phyloP scores from a whole-genome alignment of 2,329 filamentous ascomycete species.

The Pyrenochaeta sp. region DNA sequence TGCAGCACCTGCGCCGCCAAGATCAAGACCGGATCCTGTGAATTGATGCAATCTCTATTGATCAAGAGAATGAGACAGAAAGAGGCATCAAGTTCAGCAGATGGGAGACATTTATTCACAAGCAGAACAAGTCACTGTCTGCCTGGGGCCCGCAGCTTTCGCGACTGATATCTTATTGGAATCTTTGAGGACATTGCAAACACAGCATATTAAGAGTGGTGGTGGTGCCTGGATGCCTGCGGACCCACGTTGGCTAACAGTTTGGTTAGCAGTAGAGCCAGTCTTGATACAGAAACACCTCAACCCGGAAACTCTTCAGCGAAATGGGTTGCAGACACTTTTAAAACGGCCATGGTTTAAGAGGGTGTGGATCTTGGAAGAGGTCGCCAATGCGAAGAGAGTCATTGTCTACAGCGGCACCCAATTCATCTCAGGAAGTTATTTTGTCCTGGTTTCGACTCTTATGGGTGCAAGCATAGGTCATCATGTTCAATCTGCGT shows the following conservation, averaged over 20 bases:
- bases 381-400: constrained; percentile 26
- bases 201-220: constrained; percentile 2
- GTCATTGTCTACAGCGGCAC: constrained; percentile 17
- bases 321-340: constrained; percentile 7
- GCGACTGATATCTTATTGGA: constrained; percentile 12
- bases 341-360: constrained; percentile 24
- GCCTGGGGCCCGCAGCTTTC: constrained; percentile 31
- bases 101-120: constrained; percentile 36
- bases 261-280: background rate
- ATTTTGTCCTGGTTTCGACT: constrained; percentile 16
- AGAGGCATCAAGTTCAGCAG: constrained; percentile 33
- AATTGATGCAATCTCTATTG: background rate
- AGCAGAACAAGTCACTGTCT: constrained; percentile 35
- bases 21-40: too few relatives aligned
- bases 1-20: too few relatives aligned
- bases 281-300: background rate
- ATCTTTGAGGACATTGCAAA: background rate
- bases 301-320: background rate
- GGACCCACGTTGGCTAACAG: background rate
- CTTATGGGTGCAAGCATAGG: constrained; percentile 4
- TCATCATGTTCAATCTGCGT: constrained; percentile 20
- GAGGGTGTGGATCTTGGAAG: constrained; percentile 32
- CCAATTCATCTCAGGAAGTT: constrained; percentile 11
- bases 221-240: constrained; percentile 11
- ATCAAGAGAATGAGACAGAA: constrained; percentile 32